A percentile compares a stretch with the other conserved stretches of the same genome.
Evolutionary conservation across 495 filamentous ascomycete genomes (phyloP).

Genomic region (Staphylotrichum tortipilum): DNA sequence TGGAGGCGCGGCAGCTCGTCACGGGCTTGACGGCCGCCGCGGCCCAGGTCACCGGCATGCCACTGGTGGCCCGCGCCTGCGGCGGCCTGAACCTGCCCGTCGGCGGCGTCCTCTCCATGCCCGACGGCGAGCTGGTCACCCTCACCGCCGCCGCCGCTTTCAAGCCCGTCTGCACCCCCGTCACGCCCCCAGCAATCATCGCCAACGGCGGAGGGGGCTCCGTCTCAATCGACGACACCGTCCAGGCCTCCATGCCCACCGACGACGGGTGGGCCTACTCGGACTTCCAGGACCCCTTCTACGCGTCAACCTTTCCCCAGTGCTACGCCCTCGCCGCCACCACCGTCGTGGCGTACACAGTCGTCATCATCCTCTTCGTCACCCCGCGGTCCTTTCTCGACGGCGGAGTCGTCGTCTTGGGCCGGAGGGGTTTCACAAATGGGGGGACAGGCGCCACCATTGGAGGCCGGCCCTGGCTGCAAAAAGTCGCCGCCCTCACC

Average conservation of each 20-base stretch:
- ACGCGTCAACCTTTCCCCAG: slow-evolving; percentile 82
- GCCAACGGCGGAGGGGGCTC: slow-evolving; percentile 38
- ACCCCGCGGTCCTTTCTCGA: slow-evolving; percentile 83
- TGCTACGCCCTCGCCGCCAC: slow-evolving; percentile 85
- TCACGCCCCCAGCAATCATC: slow-evolving; percentile 34
- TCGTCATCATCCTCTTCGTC: slow-evolving; percentile 90
- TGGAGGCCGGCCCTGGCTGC: slow-evolving; percentile 89
- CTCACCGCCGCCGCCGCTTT: slow-evolving; percentile 55
- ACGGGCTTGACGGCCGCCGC: slow-evolving; percentile 8
- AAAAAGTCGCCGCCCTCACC: slow-evolving; percentile 84
- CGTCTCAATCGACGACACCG: slow-evolving; percentile 30
- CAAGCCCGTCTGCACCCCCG: slow-evolving; percentile 51
- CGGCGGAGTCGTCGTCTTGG: slow-evolving; percentile 72
- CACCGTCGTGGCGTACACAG: slow-evolving; percentile 85
- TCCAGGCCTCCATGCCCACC: slow-evolving; percentile 2
- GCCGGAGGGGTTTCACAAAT: slow-evolving; percentile 76
- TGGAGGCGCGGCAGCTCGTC: slow-evolving; percentile 19
- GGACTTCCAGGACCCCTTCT: slow-evolving; percentile 76
- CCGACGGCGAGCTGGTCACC: slow-evolving; percentile 48
- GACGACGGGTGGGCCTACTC: slow-evolving; percentile 28
- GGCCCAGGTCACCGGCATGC: slow-evolving; percentile 9
- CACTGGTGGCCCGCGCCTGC: slow-evolving; percentile 18
- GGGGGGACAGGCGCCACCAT: slow-evolving; percentile 72
- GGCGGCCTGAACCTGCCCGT: slow-evolving; percentile 46
- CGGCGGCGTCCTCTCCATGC: slow-evolving; percentile 52